Conservation (phyloP, 2,329 filamentous ascomycete genomes). For the Sporothrix phasma region DNA sequence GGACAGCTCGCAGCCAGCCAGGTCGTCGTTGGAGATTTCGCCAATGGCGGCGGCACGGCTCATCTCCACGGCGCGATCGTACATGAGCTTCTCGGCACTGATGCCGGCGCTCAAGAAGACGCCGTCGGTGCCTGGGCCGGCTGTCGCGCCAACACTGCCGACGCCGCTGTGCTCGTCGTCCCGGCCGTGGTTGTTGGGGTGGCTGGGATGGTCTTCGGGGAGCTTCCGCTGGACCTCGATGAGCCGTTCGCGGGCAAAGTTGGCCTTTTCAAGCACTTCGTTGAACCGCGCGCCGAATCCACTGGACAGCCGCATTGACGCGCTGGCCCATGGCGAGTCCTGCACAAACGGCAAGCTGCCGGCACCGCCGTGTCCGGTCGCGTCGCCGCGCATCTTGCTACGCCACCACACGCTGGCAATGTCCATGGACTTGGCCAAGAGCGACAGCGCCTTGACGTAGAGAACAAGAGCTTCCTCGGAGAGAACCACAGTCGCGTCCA, state of each 20-base stretch:
- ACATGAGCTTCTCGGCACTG: constrained; percentile 95
- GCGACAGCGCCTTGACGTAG: constrained; percentile 86
- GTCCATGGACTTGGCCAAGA: constrained; percentile 91
- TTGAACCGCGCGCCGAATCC: constrained; percentile 92
- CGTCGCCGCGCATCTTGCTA: constrained; percentile 60
- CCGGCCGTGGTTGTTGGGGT: constrained; percentile 61
- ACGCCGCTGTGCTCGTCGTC: constrained; percentile 39
- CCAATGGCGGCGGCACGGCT: constrained; percentile 88
- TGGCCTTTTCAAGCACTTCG: constrained; percentile 91
- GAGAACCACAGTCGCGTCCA: constrained; percentile 74
- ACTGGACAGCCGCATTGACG: constrained; percentile 91
- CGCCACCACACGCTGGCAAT: constrained; percentile 89
- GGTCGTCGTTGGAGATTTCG: constrained; percentile 84
- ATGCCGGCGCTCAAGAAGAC: constrained; percentile 80
- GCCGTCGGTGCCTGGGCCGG: constrained; percentile 56
- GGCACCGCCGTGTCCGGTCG: constrained; percentile 19
- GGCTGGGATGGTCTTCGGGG: constrained; percentile 73
- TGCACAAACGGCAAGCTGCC: constrained; percentile 31
- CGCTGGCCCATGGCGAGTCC: constrained; percentile 50
- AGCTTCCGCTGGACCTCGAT: constrained; percentile 76
- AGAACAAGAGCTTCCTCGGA: constrained; percentile 92
- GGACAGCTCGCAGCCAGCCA: constrained; percentile 79
- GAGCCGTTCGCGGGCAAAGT: constrained; percentile 82
- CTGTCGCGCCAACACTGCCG: constrained; percentile 44
- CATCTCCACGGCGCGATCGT: constrained; percentile 95